A percentile compares a stretch with the other conserved stretches of the same genome.
These are phyloP conservation scores for Paraglomus brasilianum DNA, from an alignment of 192 early-diverging fungal species.

Conservation along the genomic window DNA sequence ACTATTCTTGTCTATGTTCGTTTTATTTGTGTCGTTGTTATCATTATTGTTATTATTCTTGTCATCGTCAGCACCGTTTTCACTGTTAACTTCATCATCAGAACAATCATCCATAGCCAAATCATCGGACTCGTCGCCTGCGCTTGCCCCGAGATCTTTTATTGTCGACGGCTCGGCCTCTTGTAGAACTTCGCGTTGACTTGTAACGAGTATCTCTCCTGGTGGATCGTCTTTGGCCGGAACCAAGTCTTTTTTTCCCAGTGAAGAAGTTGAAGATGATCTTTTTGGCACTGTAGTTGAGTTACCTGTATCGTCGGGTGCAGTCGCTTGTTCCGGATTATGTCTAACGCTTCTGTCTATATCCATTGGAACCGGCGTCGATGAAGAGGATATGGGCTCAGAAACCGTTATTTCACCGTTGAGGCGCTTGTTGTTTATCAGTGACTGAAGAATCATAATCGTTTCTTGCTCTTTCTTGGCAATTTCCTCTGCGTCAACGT, in stretches of 20 bases:
- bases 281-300: neutral
- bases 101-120: constrained; percentile 30
- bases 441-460: constrained; percentile 1
- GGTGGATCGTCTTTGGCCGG: neutral
- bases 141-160: no score
- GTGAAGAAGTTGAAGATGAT: neutral
- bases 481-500: no score
- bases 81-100: constrained; percentile 8
- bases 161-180: no score
- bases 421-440: neutral
- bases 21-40: neutral
- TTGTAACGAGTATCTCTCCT: no score
- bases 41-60: neutral
- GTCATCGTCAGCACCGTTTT: neutral
- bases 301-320: neutral
- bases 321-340: neutral
- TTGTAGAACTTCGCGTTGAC: no score
- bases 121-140: constrained; percentile 8
- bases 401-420: neutral
- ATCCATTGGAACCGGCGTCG: no score
- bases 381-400: no score
- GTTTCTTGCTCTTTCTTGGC: constrained; percentile 5
- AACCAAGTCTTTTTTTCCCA: neutral
- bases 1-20: neutral
- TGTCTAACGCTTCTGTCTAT: neutral